These are phyloP conservation scores for Mrakia gelida DNA, from an alignment of 768 basidiomycete genomes.

Conservation along the genomic window DNA sequence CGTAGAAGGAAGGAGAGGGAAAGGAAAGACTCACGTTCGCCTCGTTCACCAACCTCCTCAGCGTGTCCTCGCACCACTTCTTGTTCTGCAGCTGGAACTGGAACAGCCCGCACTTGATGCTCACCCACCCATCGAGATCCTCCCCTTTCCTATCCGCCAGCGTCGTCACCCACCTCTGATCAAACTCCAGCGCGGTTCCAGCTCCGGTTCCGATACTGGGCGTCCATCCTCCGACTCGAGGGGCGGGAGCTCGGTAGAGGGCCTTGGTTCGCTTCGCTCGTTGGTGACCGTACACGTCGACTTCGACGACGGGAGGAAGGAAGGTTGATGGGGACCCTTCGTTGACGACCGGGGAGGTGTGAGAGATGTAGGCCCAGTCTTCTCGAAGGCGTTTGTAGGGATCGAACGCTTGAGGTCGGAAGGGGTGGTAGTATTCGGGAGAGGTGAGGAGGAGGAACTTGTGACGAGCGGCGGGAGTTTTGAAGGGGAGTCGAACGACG, in stretches of 20 bases:
- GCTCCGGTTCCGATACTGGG: not conserved
- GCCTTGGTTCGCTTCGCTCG: not conserved
- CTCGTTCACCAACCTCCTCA: constrained; percentile 71
- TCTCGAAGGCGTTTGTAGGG: not conserved
- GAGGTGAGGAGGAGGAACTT: constrained; percentile 68
- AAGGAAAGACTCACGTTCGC: constrained; percentile 69
- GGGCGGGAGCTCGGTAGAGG: not conserved
- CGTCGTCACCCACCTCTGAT: not conserved
- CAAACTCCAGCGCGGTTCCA: constrained; percentile 8
- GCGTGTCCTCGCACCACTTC: constrained; percentile 84
- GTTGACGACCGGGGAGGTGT: not conserved
- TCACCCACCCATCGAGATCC: constrained; percentile 69
- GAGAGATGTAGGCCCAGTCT: not conserved
- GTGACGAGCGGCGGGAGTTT: constrained; percentile 61
- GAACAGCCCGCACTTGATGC: constrained; percentile 86
- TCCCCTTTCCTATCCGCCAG: constrained; percentile 27
- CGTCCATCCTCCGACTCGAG: constrained; percentile 26
- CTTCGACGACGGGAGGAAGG: not conserved
- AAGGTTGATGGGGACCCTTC: not conserved
- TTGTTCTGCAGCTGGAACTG: constrained; percentile 77
- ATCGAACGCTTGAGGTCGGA: constrained; percentile 27
- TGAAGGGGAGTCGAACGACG: constrained; percentile 67
- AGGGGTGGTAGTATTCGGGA: constrained; percentile 32
- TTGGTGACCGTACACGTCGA: not conserved
- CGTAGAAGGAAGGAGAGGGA: not conserved